Percentiles rank a stretch among this genome's conserved stretches.
Evolutionary conservation across 441 rosid genomes (phyloP).

Genomic region (Populus trichocarpa): DNA sequence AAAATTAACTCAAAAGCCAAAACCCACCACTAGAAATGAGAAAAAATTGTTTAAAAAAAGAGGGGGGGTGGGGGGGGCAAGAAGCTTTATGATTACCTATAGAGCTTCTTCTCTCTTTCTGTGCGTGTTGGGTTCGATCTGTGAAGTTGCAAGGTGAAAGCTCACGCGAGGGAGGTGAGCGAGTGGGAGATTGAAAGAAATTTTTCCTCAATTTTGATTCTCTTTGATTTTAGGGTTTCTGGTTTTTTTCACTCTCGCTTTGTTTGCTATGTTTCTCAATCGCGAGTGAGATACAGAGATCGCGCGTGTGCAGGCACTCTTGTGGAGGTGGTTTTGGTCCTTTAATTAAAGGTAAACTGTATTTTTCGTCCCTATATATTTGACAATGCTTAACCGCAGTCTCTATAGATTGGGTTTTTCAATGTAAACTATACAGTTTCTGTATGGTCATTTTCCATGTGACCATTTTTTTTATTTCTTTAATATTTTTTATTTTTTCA

Average conservation of each 20-base stretch:
- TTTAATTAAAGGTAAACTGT: neutral
- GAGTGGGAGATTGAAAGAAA: neutral
- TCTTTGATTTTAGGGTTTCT: neutral
- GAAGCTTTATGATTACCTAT: neutral
- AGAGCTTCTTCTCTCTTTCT: neutral
- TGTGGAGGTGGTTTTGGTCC: neutral
- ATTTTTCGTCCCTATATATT: neutral
- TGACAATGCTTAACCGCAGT: no score
- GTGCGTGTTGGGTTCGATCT: neutral
- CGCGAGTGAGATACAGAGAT: neutral
- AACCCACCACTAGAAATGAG: neutral
- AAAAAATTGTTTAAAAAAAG: neutral
- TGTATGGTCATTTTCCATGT: no score
- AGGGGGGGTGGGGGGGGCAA: neutral
- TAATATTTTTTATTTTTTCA: no score
- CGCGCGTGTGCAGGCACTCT: neutral
- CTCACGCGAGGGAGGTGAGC: conserved; percentile 1
- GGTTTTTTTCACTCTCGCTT: neutral
- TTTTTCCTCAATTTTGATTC: neutral
- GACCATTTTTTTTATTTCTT: no score
- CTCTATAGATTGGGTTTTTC: no score
- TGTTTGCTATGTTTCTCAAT: neutral
- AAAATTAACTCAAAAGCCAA: neutral
- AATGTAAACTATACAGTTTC: no score
- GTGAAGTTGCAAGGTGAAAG: neutral